These are phyloP conservation scores for Pseudogymnoascus sp. DNA, from an alignment of 2,329 filamentous ascomycete species.

Conservation along the genomic window DNA sequence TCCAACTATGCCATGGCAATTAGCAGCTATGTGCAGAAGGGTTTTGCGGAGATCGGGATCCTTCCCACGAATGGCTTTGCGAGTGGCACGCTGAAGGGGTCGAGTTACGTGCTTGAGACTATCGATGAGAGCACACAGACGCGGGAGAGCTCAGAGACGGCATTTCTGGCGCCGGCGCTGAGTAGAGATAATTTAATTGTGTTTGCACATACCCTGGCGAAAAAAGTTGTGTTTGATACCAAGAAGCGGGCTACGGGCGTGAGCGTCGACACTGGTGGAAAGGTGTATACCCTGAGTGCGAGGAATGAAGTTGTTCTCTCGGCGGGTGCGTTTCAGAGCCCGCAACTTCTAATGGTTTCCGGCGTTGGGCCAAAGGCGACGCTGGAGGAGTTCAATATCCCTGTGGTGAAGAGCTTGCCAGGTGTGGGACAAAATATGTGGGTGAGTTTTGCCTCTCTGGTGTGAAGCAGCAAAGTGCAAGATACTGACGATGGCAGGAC, in stretches of 20 bases:
- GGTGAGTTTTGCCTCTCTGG: slow-evolving; percentile 44
- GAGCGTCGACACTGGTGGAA: slow-evolving; percentile 16
- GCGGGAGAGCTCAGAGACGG: slow-evolving; percentile 14
- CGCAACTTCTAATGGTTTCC: background rate
- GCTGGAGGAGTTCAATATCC: background rate
- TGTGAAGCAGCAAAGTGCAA: background rate
- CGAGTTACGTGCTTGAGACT: slow-evolving; percentile 8
- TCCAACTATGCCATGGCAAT: slow-evolving; percentile 13
- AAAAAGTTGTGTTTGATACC: slow-evolving; percentile 15
- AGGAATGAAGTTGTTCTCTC: background rate
- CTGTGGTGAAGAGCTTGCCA: slow-evolving; percentile 45
- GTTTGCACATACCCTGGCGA: slow-evolving; percentile 14
- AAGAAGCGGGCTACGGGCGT: slow-evolving; percentile 10
- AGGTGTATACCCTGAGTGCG: background rate
- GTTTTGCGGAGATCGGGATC: slow-evolving; percentile 14
- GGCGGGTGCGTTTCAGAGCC: slow-evolving; percentile 1
- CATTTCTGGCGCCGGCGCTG: slow-evolving; percentile 12
- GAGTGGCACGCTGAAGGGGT: slow-evolving; percentile 15
- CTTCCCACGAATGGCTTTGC: slow-evolving; percentile 13
- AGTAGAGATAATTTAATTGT: slow-evolving; percentile 10
- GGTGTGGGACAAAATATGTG: slow-evolving; percentile 55
- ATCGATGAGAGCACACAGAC: slow-evolving; percentile 13
- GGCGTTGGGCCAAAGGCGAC: background rate
- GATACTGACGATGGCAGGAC: background rate
- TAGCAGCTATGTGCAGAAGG: slow-evolving; percentile 14